phyloP scores from a whole-genome alignment of 2,329 filamentous ascomycete species.

The Dryadomyces quercus-mongolicae region DNA sequence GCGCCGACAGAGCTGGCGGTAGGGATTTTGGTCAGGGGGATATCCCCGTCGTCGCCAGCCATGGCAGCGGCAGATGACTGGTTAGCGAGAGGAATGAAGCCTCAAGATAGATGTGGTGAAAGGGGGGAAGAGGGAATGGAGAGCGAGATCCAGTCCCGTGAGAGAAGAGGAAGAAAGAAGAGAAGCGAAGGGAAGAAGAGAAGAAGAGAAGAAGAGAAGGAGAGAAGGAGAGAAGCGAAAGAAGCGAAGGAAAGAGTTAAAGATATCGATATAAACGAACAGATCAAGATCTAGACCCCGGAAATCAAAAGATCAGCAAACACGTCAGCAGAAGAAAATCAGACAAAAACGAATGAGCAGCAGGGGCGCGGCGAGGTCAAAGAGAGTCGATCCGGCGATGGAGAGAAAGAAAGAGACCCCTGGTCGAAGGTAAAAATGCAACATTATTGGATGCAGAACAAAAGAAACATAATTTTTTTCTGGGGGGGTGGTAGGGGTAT shows the following conservation, averaged over 20 bases:
- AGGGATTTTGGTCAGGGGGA: constrained; percentile 43
- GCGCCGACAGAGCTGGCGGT: constrained; percentile 42
- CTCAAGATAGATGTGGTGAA: constrained; percentile 13
- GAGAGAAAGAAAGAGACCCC: neutral
- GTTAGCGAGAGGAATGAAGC: constrained; percentile 12
- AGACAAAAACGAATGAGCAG: neutral
- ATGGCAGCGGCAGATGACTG: constrained; percentile 9
- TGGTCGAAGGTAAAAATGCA: too few species aligned
- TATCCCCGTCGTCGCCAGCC: constrained; percentile 25
- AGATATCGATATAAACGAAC: neutral
- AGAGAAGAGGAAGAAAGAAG: neutral
- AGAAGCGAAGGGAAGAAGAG: neutral
- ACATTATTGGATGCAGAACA: too few species aligned
- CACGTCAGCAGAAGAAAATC: too few species aligned
- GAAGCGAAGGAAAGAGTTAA: neutral
- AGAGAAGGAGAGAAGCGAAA: neutral
- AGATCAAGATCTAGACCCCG: too few species aligned
- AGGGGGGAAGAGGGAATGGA: constrained; percentile 6
- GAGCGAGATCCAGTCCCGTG: neutral
- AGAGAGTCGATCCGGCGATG: neutral
- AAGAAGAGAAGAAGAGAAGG: neutral
- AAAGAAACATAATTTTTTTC: neutral
- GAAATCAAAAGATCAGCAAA: too few species aligned
- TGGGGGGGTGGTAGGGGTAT: neutral
- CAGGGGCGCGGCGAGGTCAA: neutral